phyloP scores from a whole-genome alignment of 2,329 filamentous ascomycete species.

The Xylariaceae sp. region DNA sequence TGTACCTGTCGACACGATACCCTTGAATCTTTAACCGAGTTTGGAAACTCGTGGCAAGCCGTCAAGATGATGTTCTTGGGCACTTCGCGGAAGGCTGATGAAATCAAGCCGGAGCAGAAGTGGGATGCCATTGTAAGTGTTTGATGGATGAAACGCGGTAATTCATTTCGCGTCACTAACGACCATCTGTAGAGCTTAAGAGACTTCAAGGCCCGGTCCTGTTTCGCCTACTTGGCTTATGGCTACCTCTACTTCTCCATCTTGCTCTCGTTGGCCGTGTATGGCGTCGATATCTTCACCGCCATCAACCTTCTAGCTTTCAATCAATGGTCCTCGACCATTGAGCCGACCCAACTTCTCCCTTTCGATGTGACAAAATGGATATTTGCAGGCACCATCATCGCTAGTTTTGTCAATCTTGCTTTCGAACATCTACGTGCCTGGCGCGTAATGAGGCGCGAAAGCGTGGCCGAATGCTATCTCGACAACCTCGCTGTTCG shows the following conservation, averaged over 20 bases:
- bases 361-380: conserved; percentile 77
- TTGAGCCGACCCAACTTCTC: conserved; percentile 65
- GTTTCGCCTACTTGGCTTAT: conserved; percentile 73
- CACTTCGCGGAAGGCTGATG: conserved; percentile 53
- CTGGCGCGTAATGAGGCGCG: conserved; percentile 71
- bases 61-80: conserved; percentile 58
- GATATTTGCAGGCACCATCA: conserved; percentile 92
- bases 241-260: conserved; percentile 78
- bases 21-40: conserved; percentile 5
- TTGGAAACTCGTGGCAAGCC: conserved; percentile 6
- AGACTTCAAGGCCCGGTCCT: conserved; percentile 82
- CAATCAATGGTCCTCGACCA: conserved; percentile 79
- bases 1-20: conserved; percentile 7
- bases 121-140: conserved; percentile 84
- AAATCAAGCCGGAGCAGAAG: conserved; percentile 76
- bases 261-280: conserved; percentile 74
- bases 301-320: conserved; percentile 87
- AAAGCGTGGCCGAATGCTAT: conserved; percentile 86
- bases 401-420: conserved; percentile 80
- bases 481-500: conserved; percentile 82
- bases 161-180: neutral
- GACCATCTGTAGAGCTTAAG: conserved; percentile 37
- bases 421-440: conserved; percentile 76
- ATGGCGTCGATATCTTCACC: conserved; percentile 86
- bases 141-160: conserved; percentile 1